These are phyloP conservation scores for Globisporangium emineosum DNA, from an alignment of 352 stramenopile genomes.

Conservation along the genomic window DNA sequence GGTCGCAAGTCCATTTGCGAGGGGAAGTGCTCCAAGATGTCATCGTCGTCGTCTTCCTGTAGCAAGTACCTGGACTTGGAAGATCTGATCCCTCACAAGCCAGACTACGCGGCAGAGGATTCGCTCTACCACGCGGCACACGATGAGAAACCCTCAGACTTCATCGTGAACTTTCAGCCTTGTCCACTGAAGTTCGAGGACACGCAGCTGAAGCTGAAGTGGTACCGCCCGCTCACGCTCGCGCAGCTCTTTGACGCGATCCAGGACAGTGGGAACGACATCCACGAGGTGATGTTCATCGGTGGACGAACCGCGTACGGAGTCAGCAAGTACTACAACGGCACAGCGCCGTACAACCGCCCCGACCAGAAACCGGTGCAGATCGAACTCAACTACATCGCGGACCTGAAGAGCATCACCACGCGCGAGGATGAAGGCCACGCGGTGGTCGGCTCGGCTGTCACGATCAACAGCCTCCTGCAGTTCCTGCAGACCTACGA, in stretches of 20 bases:
- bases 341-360: slow-evolving; percentile 51
- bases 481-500: slow-evolving; percentile 83
- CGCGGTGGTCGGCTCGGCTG: slow-evolving; percentile 51
- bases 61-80: slow-evolving; percentile 32
- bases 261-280: slow-evolving; percentile 78
- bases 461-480: slow-evolving; percentile 58
- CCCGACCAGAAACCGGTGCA: slow-evolving; percentile 40
- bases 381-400: slow-evolving; percentile 40
- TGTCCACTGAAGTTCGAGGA: slow-evolving; percentile 26
- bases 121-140: slow-evolving; percentile 9
- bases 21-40: slow-evolving; percentile 17
- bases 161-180: slow-evolving; percentile 32
- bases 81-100: slow-evolving; percentile 22
- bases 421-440: slow-evolving; percentile 21
- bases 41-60: neutral
- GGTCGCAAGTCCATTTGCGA: slow-evolving; percentile 25
- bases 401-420: slow-evolving; percentile 33
- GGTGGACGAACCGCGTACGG: slow-evolving; percentile 46
- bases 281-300: slow-evolving; percentile 55
- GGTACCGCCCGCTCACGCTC: slow-evolving; percentile 36
- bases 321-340: slow-evolving; percentile 61
- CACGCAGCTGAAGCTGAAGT: slow-evolving; percentile 14
- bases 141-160: slow-evolving; percentile 26
- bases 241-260: slow-evolving; percentile 59
- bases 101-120: slow-evolving; percentile 1